phyloP scores from a whole-genome alignment of 2,329 filamentous ascomycete species.

The Talaromyces rugulosus region DNA sequence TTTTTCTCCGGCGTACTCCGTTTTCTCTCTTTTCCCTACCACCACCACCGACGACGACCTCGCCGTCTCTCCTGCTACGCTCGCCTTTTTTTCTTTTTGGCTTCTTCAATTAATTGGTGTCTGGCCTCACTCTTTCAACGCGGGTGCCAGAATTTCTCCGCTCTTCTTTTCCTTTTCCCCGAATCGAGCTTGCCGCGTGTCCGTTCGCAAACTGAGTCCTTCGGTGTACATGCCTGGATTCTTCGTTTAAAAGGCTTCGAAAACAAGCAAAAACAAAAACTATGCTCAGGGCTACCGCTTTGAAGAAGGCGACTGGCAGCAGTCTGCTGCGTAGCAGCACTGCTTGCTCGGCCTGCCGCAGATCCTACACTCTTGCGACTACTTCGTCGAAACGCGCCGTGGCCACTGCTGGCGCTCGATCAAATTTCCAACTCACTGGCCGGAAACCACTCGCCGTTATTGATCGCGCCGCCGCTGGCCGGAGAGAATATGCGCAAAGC shows the following conservation, averaged over 20 bases:
- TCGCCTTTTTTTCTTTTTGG: background rate
- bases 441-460: slow-evolving; percentile 42
- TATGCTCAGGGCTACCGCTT: slow-evolving; percentile 36
- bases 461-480: slow-evolving; percentile 31
- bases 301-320: slow-evolving; percentile 35
- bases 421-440: slow-evolving; percentile 32
- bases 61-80: background rate
- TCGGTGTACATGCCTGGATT: slow-evolving; percentile 11
- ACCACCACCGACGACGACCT: background rate
- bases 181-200: background rate
- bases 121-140: background rate
- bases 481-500: slow-evolving; percentile 56
- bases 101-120: background rate
- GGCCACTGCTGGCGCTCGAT: slow-evolving; percentile 21
- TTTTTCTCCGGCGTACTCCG: slow-evolving; percentile 5
- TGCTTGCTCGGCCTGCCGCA: slow-evolving; percentile 27
- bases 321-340: slow-evolving; percentile 31
- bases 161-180: background rate
- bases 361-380: slow-evolving; percentile 31
- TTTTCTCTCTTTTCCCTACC: background rate
- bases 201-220: background rate
- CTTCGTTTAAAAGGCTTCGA: background rate
- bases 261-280: background rate
- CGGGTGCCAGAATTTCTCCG: background rate
- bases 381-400: slow-evolving; percentile 27